Base-by-base conservation (phyloP, 257 asterid species). In the Oldenlandia corymbosa region DNA sequence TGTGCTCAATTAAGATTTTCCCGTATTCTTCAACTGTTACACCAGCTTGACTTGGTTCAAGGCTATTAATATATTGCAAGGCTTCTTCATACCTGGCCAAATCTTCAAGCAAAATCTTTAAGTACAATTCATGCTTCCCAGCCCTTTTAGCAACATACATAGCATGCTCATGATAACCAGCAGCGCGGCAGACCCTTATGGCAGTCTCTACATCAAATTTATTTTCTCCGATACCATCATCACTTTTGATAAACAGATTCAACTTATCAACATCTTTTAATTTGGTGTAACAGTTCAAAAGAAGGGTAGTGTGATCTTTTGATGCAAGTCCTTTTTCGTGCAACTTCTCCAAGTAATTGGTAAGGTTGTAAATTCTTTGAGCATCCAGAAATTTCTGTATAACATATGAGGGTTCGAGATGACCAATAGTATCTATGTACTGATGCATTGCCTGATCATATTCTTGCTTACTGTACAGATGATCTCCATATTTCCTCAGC, bases 311-410 rank as follows among this genome's bases (percentile, higher is more conserved):
- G 71, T 91, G 98, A 72, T 91, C 96, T 78, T 91, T 91, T 26
- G 98, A 84, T 60, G 91, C 98, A 77, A 84, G 79, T 56, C 98
- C 96, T 65, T 88, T 91, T 81, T 91, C 96, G 28, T 91, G 98
- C 69, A 91, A 78, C 82, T 91, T 91, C 61, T 91, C 98, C 88
- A 91, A 75, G 84, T 91, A 91, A 76, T 79, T 88, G 42, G 98
- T 91, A 42, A 91, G 83, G 78, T 92, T 92, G 81, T 89, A 73
- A 71, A 92, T 92, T 69, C 99, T 81, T 74, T 89, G 99, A 6
- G 99, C 97, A 84, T 92, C 99, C 83, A 92, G 68, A 80, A 92
- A 85, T 83, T 92, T 92, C 66, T 89, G 99, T 60, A 92, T 89
- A 65, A 92, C 99, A 72, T 80, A 89, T 0, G 97, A 92, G 82